These are phyloP conservation scores for Capronia americana DNA, from an alignment of 2,329 filamentous ascomycete genomes.

Conservation along the genomic window DNA sequence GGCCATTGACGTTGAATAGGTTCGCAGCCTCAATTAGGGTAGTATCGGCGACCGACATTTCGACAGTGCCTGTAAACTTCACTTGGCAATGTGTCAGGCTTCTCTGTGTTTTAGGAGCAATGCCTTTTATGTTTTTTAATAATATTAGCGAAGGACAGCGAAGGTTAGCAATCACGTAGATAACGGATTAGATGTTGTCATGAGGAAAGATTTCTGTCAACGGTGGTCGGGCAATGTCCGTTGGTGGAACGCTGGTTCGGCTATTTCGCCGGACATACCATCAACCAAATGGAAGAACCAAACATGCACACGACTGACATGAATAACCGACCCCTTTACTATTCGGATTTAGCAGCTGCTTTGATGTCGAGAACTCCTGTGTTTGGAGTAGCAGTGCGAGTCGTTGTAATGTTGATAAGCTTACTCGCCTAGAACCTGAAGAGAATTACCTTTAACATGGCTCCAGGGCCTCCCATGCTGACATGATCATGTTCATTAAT, in stretches of 20 bases:
- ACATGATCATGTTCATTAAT: conserved; percentile 1
- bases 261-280: neutral
- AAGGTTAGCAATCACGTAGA: conserved; percentile 6
- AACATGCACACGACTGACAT: neutral
- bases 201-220: neutral
- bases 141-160: neutral
- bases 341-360: neutral
- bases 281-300: neutral
- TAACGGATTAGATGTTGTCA: conserved; percentile 2
- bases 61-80: neutral
- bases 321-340: neutral
- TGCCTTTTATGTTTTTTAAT: neutral
- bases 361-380: neutral
- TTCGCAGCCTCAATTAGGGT: conserved; percentile 33
- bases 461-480: neutral
- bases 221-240: conserved; percentile 10
- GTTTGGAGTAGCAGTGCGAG: neutral
- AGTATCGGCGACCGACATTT: conserved; percentile 27
- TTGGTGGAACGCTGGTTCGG: neutral
- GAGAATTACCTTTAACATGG: neutral
- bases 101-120: neutral
- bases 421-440: neutral
- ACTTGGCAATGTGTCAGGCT: neutral
- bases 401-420: neutral
- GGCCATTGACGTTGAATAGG: conserved; percentile 59